Evolutionary conservation across 2,329 filamentous ascomycete genomes (phyloP).

Genomic region (Sporothrix brasiliensis): DNA sequence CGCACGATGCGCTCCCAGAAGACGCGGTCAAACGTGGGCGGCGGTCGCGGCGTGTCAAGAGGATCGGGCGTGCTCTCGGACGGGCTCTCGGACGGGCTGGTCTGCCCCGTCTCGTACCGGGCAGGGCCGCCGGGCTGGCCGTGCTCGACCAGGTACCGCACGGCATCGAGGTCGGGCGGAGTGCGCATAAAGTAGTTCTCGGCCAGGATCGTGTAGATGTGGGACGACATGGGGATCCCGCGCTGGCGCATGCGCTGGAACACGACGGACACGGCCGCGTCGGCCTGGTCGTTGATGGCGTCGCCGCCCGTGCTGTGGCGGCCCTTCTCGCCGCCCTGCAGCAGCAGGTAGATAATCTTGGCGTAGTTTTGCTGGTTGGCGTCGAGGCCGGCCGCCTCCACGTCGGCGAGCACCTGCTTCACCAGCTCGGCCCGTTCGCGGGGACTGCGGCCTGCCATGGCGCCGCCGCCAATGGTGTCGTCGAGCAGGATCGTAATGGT

Average conservation of each 20-base stretch:
- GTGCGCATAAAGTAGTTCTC: constrained; percentile 64
- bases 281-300: constrained; percentile 38
- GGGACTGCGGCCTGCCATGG: constrained; percentile 42
- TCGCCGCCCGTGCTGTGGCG: background rate
- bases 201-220: constrained; percentile 75
- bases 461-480: constrained; percentile 51
- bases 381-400: constrained; percentile 59
- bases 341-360: constrained; percentile 68
- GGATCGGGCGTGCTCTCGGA: background rate
- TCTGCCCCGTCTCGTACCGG: background rate
- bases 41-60: background rate
- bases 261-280: constrained; percentile 60
- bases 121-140: constrained; percentile 34
- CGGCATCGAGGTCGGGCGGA: constrained; percentile 61
- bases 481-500: constrained; percentile 76
- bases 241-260: constrained; percentile 62
- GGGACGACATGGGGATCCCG: constrained; percentile 57
- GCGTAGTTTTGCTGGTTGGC: constrained; percentile 67
- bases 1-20: constrained; percentile 73
- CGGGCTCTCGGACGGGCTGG: background rate
- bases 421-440: constrained; percentile 43
- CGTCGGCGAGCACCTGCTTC: constrained; percentile 57
- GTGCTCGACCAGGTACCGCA: constrained; percentile 64
- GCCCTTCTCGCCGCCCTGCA: constrained; percentile 44
- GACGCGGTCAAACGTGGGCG: constrained; percentile 54